Base-by-base conservation (phyloP, 2,329 filamentous ascomycete species). In the Fusarium lyarnte region DNA sequence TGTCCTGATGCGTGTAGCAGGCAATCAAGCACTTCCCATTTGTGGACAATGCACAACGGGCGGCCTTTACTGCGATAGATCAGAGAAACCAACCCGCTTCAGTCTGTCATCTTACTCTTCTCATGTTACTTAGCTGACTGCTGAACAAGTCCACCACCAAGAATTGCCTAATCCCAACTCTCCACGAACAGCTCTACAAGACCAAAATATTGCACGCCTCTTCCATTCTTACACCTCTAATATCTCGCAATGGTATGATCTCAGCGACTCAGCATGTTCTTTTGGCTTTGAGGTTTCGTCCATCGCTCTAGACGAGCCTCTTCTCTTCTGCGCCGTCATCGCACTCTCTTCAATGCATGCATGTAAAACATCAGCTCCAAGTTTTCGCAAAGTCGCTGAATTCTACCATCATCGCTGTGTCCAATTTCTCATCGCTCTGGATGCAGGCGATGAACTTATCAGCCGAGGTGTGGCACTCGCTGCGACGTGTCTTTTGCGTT, bases 241-340 rank as follows among this genome's bases (percentile, higher is more conserved):
- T 41, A 74, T 86, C 23, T 84, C 85, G 3, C 74, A 77, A 5
- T 87, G 85, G 85, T 87, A 86, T 70, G 84, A 87, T 55, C 79
- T 87, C 12, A 84, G 83, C 49, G 85, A 87, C 61, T 62, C 76
- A 2, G 57, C 72, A 5, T 76, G 73, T 2, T 70, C 77, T 8
- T 87, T 87, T 38, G 77, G 74, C 10, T 79, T 74, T 7, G 43
- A 74, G 1, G 80, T 86, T 1, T 81, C 84, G 1, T 57, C 69
- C 9, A 63, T 79, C 13, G 82, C 85, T 2, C 74, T 85, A 14
- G 77, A 82, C 4, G 82, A 81, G 39, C 75, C 82, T 2, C 76
- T 87, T 1, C 76, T 87, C 5, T 83, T 87, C 70, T 81, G 79
- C 49, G 84, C 85, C 3, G 74, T 85, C 16, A 78, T 87, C 39